These are phyloP conservation scores for Gossypium mustelinum DNA, from an alignment of 345 rosid species.

Conservation along the genomic window DNA sequence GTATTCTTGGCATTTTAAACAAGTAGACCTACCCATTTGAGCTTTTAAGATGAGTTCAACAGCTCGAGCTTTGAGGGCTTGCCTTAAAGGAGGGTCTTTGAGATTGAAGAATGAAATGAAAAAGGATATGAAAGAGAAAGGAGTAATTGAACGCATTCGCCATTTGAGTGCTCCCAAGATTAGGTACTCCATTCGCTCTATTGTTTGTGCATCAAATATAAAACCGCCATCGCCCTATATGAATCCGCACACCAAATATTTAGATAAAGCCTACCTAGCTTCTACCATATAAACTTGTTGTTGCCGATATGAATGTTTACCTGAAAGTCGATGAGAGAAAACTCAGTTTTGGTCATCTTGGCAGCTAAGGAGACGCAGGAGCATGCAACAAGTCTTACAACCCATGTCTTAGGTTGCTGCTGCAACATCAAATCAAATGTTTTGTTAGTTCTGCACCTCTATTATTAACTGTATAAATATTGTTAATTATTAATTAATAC, in stretches of 20 bases:
- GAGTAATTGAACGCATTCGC: slow-evolving; percentile 90
- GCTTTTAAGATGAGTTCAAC: slow-evolving; percentile 51
- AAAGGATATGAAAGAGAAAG: slow-evolving; percentile 65
- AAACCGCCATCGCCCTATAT: slow-evolving; percentile 37
- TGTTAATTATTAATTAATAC: background rate
- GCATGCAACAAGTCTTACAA: slow-evolving; percentile 53
- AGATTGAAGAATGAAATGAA: slow-evolving; percentile 52
- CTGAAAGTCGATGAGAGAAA: slow-evolving; percentile 40
- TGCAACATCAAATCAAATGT: background rate
- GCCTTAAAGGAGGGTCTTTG: slow-evolving; percentile 38
- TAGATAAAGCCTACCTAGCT: background rate
- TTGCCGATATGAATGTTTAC: slow-evolving; percentile 22
- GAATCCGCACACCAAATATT: background rate
- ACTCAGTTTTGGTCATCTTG: slow-evolving; percentile 63
- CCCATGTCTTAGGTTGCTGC: slow-evolving; percentile 60
- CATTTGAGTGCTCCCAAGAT: slow-evolving; percentile 78
- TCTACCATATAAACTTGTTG: background rate
- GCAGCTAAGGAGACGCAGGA: slow-evolving; percentile 70
- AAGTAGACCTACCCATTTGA: slow-evolving; percentile 48
- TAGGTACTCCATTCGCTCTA: slow-evolving; percentile 67
- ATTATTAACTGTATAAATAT: background rate
- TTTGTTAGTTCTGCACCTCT: background rate
- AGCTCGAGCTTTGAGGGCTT: slow-evolving; percentile 55
- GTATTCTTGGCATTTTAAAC: background rate
- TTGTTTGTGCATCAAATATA: slow-evolving; percentile 46